phyloP scores from a whole-genome alignment of 176 grass and related monocot genomes.

The Guadua angustifolia region DNA sequence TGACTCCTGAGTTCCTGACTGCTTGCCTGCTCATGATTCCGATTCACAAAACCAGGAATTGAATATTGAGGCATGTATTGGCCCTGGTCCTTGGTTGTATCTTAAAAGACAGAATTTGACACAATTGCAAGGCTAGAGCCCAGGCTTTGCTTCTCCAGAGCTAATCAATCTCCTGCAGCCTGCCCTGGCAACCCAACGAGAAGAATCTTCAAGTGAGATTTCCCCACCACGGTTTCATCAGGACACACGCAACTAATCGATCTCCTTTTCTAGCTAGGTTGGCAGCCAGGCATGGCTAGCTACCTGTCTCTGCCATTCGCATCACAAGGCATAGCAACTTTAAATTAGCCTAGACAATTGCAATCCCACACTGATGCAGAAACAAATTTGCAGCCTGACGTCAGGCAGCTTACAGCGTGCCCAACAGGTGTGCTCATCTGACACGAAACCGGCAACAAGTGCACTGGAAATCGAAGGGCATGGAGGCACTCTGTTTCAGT shows the following conservation, averaged over 20 bases:
- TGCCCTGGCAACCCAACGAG: neutral
- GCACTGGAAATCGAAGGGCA: neutral
- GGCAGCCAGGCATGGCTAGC: neutral
- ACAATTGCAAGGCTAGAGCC: neutral
- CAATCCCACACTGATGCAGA: neutral
- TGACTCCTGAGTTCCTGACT: neutral
- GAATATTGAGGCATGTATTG: constrained; percentile 43
- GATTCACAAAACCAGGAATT: constrained; percentile 38
- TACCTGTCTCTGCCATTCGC: neutral
- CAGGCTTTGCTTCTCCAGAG: neutral
- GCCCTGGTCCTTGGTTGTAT: constrained; percentile 47
- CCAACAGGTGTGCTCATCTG: neutral
- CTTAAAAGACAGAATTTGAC: constrained; percentile 45
- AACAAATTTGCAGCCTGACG: neutral
- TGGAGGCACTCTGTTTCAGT: neutral
- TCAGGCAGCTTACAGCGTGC: constrained; percentile 9
- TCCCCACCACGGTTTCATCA: constrained; percentile 35
- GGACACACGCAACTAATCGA: constrained; percentile 15
- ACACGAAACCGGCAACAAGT: neutral
- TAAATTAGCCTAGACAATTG: neutral
- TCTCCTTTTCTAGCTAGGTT: constrained; percentile 26
- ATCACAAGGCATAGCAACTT: neutral
- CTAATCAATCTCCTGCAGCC: neutral
- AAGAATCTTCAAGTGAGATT: constrained; percentile 50
- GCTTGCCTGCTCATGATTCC: neutral